A percentile compares a stretch with the other conserved stretches of the same genome.
Conservation (phyloP, 2,329 filamentous ascomycete species). For the Aureobasidium sp. region DNA sequence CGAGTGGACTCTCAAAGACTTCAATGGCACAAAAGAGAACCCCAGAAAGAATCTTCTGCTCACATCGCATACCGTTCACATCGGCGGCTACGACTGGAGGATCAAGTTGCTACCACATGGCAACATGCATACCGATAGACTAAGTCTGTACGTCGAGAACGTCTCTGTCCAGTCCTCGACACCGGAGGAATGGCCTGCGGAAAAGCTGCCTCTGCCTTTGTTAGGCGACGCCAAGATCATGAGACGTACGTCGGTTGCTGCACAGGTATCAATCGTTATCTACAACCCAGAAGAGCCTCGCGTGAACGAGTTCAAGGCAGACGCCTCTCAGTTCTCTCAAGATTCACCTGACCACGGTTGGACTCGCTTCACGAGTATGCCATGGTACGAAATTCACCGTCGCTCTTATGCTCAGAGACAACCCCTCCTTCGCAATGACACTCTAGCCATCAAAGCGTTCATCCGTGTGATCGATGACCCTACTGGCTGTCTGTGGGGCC, state of each 20-base stretch:
- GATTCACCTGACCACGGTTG: constrained; percentile 54
- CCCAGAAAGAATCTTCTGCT: constrained; percentile 51
- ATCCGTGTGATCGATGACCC: constrained; percentile 52
- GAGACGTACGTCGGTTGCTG: constrained; percentile 41
- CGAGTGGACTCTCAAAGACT: constrained; percentile 49
- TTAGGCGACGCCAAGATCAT: constrained; percentile 22
- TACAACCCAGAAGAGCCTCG: constrained; percentile 56
- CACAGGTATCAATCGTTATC: constrained; percentile 51
- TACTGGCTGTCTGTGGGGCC: constrained; percentile 48
- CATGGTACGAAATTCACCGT: constrained; percentile 48
- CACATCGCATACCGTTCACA: constrained; percentile 45
- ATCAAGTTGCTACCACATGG: constrained; percentile 57
- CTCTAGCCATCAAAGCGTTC: constrained; percentile 52
- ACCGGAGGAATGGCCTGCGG: constrained; percentile 19
- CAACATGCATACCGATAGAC: constrained; percentile 44
- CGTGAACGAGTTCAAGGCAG: constrained; percentile 47
- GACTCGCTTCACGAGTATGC: constrained; percentile 49
- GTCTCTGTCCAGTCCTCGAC: constrained; percentile 35
- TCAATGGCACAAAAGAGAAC: constrained; percentile 51
- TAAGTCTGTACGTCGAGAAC: constrained; percentile 55
- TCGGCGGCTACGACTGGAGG: constrained; percentile 55
- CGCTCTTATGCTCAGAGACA: constrained; percentile 50
- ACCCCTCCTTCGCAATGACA: constrained; percentile 51
- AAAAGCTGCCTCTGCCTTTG: constrained; percentile 22
- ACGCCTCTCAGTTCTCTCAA: constrained; percentile 50